A percentile compares a stretch with the other conserved stretches of the same genome.
These are phyloP conservation scores for Jamesozyma piceae DNA, from an alignment of 805 yeast genomes.

Conservation along the genomic window DNA sequence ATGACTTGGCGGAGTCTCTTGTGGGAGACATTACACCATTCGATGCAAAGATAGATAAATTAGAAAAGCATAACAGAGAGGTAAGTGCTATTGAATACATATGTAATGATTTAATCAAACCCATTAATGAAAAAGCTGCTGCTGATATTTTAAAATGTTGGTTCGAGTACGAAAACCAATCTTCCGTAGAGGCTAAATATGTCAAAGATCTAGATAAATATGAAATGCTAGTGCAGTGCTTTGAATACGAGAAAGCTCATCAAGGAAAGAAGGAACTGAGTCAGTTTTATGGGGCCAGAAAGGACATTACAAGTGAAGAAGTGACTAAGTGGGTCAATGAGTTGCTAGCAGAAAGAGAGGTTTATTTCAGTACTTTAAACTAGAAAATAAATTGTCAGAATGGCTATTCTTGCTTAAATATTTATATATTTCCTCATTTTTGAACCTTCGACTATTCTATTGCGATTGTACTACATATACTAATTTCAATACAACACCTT, in stretches of 20 bases:
- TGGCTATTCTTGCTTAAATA: background rate
- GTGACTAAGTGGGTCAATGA: constrained; percentile 60
- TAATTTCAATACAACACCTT: no score
- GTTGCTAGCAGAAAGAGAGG: constrained; percentile 38
- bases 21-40: constrained; percentile 93
- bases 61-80: constrained; percentile 81
- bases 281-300: constrained; percentile 59
- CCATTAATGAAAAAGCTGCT: constrained; percentile 57
- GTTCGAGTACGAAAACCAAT: constrained; percentile 83
- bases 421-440: background rate
- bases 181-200: constrained; percentile 71
- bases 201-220: constrained; percentile 92
- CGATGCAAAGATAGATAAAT: constrained; percentile 53
- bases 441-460: no score
- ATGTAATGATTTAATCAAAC: constrained; percentile 43
- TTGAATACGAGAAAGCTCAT: constrained; percentile 68
- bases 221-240: constrained; percentile 74
- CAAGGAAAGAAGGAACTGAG: constrained; percentile 48
- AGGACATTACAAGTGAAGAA: constrained; percentile 59
- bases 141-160: constrained; percentile 60
- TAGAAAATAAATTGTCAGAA: background rate
- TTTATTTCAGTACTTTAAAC: background rate
- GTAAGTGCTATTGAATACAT: constrained; percentile 59
- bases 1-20: constrained; percentile 87
- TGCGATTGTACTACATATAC: no score